These are phyloP conservation scores for Blastomyces percursus DNA, from an alignment of 2,329 filamentous ascomycete genomes.

Conservation along the genomic window DNA sequence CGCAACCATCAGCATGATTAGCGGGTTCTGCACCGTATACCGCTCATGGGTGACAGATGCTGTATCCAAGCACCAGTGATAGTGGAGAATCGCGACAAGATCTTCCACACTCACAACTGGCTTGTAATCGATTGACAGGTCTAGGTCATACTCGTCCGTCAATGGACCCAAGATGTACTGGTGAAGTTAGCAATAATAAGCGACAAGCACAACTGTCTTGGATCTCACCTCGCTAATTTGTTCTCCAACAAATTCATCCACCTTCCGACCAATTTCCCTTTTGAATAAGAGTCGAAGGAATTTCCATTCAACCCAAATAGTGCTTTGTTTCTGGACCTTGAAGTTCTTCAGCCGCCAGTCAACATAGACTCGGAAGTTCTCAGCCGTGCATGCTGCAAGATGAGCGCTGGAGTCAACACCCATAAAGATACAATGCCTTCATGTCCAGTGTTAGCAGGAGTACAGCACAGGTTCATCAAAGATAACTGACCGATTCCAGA, in stretches of 20 bases:
- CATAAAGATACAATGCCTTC: too few relatives aligned
- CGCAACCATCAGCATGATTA: too few relatives aligned
- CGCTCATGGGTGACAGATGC: too few relatives aligned
- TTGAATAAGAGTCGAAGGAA: conserved; percentile 9
- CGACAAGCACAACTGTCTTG: too few relatives aligned
- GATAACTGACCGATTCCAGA: conserved; percentile 6
- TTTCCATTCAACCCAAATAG: conserved; percentile 9
- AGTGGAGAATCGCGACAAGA: not conserved
- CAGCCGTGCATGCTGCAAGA: too few relatives aligned
- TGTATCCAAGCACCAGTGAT: too few relatives aligned
- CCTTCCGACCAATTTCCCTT: conserved; percentile 7
- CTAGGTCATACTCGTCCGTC: not conserved
- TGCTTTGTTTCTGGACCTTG: conserved; percentile 6
- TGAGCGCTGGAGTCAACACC: too few relatives aligned
- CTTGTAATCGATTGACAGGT: not conserved
- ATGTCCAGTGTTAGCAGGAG: too few relatives aligned
- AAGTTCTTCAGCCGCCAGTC: not conserved
- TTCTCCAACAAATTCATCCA: conserved; percentile 8
- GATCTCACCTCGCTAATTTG: not conserved
- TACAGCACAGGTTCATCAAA: too few relatives aligned
- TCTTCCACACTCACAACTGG: not conserved
- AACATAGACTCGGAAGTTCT: too few relatives aligned
- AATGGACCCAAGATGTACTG: not conserved
- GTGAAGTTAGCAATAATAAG: too few relatives aligned
- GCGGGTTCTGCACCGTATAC: too few relatives aligned